A percentile compares a stretch with the other conserved stretches of the same genome.
phyloP scores from a whole-genome alignment of 768 basidiomycete genomes.

The Lentinula sp. region DNA sequence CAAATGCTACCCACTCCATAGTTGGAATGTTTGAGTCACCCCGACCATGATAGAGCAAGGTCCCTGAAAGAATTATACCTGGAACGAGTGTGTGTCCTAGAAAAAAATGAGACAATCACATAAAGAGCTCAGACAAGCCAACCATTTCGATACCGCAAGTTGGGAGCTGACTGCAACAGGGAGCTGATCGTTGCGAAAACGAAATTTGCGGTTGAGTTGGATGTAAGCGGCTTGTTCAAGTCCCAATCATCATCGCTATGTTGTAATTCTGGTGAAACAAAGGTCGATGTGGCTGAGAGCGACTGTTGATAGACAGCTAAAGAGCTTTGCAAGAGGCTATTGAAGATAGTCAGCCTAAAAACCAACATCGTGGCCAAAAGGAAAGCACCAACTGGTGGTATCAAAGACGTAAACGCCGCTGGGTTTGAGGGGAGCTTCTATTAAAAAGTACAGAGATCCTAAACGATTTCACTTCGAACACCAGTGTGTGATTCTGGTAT shows the following conservation, averaged over 20 bases:
- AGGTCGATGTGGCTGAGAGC: background rate
- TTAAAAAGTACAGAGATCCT: too few relatives aligned
- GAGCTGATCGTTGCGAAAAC: background rate
- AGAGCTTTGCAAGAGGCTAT: background rate
- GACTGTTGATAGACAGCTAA: background rate
- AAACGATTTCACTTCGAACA: too few relatives aligned
- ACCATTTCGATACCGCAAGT: background rate
- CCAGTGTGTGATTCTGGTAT: too few relatives aligned
- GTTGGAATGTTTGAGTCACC: slow-evolving; percentile 14
- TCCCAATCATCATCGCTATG: background rate
- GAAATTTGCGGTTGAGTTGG: background rate
- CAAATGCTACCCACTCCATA: slow-evolving; percentile 14
- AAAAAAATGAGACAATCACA: background rate
- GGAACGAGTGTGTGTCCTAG: slow-evolving; percentile 24
- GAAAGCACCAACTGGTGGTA: background rate
- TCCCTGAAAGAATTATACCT: slow-evolving; percentile 25
- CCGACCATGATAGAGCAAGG: slow-evolving; percentile 27
- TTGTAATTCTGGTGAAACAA: background rate
- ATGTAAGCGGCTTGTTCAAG: background rate
- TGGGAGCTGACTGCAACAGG: background rate
- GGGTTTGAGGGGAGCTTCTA: background rate
- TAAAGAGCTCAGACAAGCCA: background rate
- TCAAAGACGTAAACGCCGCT: background rate
- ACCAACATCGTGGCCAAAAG: background rate
- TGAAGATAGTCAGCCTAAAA: background rate